Base-by-base conservation (phyloP, 2,329 filamentous ascomycete species). In the Plectosphaerella sp. region DNA sequence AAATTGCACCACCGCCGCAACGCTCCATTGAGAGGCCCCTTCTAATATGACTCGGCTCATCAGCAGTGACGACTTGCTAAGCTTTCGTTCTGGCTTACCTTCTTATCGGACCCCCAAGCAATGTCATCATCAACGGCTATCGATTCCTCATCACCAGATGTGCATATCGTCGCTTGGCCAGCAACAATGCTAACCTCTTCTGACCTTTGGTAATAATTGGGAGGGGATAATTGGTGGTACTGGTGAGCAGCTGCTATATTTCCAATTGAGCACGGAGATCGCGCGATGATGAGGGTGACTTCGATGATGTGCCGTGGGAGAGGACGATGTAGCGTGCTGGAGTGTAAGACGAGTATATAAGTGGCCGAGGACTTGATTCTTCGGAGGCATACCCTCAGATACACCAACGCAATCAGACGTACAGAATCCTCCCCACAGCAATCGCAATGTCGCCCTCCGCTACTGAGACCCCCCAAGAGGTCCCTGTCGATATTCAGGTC, bases 361-460 rank as follows among this genome's bases (percentile, higher is more conserved):
- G 47, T 2, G 28, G 33, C 11, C 24, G 15, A 33, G 6, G 16
- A 11, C 4, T 36, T 47, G 8, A 20, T 6, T 18, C 18, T 12
- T 15, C 14, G 3, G 8, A 35, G 37, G 10, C 9, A 48, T 48
- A 5, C 18, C 45, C 3, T n/a, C 22, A 37, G 33, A 36, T 6
- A 12, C 3, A 37, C 25, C 33, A 11, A 20, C 5, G 14, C 47
- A 39, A 20, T 12, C 36, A 24, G 10, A 48, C 10, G 10, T 12
- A 16, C 10, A 35, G 15, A n/a, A 36, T 20, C 12, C 12, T 7
- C 9, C 11, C 22, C 3, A 36, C 12, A 22, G 10, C 9, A 22
- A 22, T n/a, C n/a, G 39, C 9, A 11, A 57, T 57, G 56, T 45
- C 56, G 4, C 56, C 56, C 14, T 50, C 52, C 41, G 54, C 56